These are phyloP conservation scores for Xylaria curta DNA, from an alignment of 495 filamentous ascomycete genomes.

Conservation along the genomic window DNA sequence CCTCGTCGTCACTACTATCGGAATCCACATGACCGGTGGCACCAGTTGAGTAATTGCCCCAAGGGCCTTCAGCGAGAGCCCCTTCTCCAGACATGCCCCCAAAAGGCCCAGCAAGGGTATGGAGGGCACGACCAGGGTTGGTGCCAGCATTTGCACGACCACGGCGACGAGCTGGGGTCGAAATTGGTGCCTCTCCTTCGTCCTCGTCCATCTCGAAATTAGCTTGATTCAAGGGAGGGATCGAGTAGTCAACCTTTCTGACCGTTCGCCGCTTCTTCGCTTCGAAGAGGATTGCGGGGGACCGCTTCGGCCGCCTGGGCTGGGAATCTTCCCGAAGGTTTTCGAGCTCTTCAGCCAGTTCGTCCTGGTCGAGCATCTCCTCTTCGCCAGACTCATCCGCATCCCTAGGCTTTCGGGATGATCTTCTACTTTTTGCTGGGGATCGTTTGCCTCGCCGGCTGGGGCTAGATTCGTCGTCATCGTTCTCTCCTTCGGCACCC, in stretches of 20 bases:
- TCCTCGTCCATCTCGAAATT: conserved; percentile 73
- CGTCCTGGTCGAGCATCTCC: conserved; percentile 67
- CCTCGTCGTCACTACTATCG: conserved; percentile 96
- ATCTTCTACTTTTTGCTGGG: conserved; percentile 45
- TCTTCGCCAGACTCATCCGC: conserved; percentile 65
- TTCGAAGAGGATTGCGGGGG: conserved; percentile 64
- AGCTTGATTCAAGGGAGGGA: conserved; percentile 75
- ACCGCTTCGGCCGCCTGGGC: conserved; percentile 59
- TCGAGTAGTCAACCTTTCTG: conserved; percentile 56
- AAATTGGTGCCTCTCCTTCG: conserved; percentile 58
- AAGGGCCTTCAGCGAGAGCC: conserved; percentile 78
- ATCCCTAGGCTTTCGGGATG: conserved; percentile 42
- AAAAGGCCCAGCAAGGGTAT: conserved; percentile 89
- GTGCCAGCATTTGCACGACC: conserved; percentile 57
- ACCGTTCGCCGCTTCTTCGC: conserved; percentile 48
- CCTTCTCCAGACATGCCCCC: conserved; percentile 77
- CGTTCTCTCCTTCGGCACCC: conserved; percentile 34
- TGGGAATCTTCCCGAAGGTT: conserved; percentile 61
- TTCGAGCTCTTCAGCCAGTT: conserved; percentile 79
- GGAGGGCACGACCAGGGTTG: conserved; percentile 74
- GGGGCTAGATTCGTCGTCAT: conserved; percentile 50
- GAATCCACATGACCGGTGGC: conserved; percentile 84
- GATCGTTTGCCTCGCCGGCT: conserved; percentile 48
- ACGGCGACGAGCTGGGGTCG: conserved; percentile 73
- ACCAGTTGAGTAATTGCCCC: conserved; percentile 60